These are phyloP conservation scores for Mycena galopus DNA, from an alignment of 768 basidiomycete genomes.

Conservation along the genomic window DNA sequence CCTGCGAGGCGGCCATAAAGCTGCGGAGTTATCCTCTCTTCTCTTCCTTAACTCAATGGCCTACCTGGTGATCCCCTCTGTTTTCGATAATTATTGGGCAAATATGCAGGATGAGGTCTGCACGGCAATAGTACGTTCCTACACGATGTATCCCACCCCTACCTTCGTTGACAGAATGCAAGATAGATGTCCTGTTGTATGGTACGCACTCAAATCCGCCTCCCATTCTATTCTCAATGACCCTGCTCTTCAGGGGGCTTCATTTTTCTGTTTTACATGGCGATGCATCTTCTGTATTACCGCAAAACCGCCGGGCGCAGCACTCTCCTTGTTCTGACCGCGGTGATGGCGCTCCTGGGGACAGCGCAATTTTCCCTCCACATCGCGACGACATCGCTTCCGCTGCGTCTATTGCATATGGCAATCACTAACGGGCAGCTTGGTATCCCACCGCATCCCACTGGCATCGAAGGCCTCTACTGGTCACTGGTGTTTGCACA, in stretches of 20 bases:
- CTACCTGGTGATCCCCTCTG: slow-evolving; percentile 10
- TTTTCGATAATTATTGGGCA: slow-evolving; percentile 14
- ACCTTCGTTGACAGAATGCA: background rate
- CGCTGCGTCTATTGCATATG: background rate
- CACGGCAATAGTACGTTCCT: slow-evolving; percentile 9
- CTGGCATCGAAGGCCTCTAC: background rate
- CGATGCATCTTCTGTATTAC: slow-evolving; percentile 19
- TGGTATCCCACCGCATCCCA: background rate
- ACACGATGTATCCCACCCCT: too few species aligned
- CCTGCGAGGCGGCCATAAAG: background rate
- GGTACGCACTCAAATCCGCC: background rate
- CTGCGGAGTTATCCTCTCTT: background rate
- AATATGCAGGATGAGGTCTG: slow-evolving; percentile 10
- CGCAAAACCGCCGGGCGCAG: slow-evolving; percentile 11
- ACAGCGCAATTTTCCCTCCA: slow-evolving; percentile 22
- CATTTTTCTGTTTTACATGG: slow-evolving; percentile 1
- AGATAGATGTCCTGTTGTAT: slow-evolving; percentile 21
- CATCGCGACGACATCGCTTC: background rate
- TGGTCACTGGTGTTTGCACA: slow-evolving; percentile 3
- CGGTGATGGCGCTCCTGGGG: slow-evolving; percentile 11
- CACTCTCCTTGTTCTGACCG: slow-evolving; percentile 1
- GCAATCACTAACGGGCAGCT: background rate
- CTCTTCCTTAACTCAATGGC: slow-evolving; percentile 7
- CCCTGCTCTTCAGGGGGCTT: background rate
- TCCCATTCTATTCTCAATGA: background rate